Percentiles rank a stretch among this genome's conserved stretches.
These are phyloP conservation scores for Pluteus cervinus DNA, from an alignment of 768 basidiomycete species.

Conservation along the genomic window DNA sequence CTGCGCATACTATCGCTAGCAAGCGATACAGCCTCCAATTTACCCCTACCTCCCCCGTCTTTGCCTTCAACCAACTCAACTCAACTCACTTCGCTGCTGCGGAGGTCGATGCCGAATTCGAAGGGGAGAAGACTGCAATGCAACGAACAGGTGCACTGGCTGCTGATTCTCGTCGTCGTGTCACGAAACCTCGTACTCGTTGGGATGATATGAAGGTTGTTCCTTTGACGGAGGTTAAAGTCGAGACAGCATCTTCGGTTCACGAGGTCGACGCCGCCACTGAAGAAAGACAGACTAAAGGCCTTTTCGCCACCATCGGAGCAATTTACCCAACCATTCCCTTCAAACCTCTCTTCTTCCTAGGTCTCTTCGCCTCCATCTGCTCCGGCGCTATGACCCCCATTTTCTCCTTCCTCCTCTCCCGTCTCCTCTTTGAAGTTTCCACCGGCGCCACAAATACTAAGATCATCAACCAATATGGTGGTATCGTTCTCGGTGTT, in stretches of 20 bases:
- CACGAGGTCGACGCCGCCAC: background rate
- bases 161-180: constrained; percentile 15
- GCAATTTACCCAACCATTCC: constrained; percentile 70
- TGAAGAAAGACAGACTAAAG: constrained; percentile 9
- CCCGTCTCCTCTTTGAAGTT: constrained; percentile 71
- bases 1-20: constrained; percentile 23
- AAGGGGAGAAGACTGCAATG: constrained; percentile 38
- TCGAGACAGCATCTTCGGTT: constrained; percentile 13
- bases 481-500: constrained; percentile 65
- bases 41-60: constrained; percentile 47
- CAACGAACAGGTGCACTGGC: constrained; percentile 33
- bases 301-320: constrained; percentile 22
- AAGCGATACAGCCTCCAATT: constrained; percentile 59
- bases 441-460: constrained; percentile 64
- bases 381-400: constrained; percentile 84
- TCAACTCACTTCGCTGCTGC: too few relatives aligned
- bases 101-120: constrained; percentile 21
- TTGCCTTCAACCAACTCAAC: constrained; percentile 17
- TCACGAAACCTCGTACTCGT: constrained; percentile 12
- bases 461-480: constrained; percentile 59
- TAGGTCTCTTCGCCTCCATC: constrained; percentile 67
- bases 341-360: constrained; percentile 57
- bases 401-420: constrained; percentile 86
- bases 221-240: constrained; percentile 16
- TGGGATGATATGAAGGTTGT: constrained; percentile 18